phyloP scores from a whole-genome alignment of 331 rosid genomes.

The Cydonia oblonga region DNA sequence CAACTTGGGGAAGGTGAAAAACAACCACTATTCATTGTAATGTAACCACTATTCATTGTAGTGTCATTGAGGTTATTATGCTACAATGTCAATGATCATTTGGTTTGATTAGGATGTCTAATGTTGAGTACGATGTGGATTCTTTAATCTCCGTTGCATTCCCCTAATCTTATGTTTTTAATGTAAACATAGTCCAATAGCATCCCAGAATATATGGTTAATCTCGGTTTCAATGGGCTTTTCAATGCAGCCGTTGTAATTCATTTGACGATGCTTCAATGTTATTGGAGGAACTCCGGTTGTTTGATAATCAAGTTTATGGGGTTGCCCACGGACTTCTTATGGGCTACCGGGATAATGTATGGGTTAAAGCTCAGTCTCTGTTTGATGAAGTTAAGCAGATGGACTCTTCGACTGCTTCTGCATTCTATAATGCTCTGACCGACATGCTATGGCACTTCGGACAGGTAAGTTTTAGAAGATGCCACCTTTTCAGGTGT shows the following conservation, averaged over 20 bases:
- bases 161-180: background rate
- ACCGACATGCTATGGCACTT: conserved; percentile 97
- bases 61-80: background rate
- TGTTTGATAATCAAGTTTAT: conserved; percentile 65
- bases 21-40: background rate
- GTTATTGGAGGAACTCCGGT: conserved; percentile 57
- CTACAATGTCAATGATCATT: background rate
- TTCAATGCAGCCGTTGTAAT: conserved; percentile 48
- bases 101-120: background rate
- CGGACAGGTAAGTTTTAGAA: conserved; percentile 59
- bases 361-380: conserved; percentile 61
- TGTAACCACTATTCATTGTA: background rate
- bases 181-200: background rate
- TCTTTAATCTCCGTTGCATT: background rate
- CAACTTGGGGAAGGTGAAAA: background rate
- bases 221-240: conserved; percentile 17
- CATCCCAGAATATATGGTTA: background rate
- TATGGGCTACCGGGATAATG: conserved; percentile 58
- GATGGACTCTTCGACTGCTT: conserved; percentile 86
- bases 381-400: conserved; percentile 76
- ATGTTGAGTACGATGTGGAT: background rate
- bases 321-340: conserved; percentile 91
- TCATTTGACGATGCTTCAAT: conserved; percentile 62
- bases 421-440: conserved; percentile 88
- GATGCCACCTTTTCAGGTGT: background rate